phyloP scores from a whole-genome alignment of 2,329 filamentous ascomycete genomes.

The Fusarium poae region DNA sequence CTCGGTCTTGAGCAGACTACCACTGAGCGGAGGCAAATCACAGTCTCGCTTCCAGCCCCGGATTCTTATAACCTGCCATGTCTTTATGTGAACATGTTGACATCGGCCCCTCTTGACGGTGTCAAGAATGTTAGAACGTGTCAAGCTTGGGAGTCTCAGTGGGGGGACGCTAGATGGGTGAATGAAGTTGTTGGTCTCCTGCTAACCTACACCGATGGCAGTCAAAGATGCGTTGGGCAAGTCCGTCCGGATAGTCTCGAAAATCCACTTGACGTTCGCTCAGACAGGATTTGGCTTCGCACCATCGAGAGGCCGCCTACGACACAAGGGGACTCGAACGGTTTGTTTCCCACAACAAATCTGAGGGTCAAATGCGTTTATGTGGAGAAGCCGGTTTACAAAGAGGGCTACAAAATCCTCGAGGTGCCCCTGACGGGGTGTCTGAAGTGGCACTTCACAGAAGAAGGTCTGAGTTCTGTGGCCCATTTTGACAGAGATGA shows the following conservation, averaged over 20 bases:
- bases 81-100: rapidly evolving
- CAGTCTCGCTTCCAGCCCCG: neutral
- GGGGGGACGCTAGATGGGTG: too few species aligned
- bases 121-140: neutral
- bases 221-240: neutral
- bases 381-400: rapidly evolving
- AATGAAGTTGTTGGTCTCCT: neutral
- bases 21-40: neutral
- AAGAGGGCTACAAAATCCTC: rapidly evolving
- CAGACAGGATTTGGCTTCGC: neutral
- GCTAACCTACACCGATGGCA: neutral
- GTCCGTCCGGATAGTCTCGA: slow-evolving; percentile 1
- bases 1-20: rapidly evolving
- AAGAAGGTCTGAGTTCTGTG: neutral
- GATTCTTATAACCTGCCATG: neutral
- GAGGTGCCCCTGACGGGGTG: neutral
- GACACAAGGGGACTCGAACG: too few species aligned
- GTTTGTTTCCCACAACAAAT: neutral
- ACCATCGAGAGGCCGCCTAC: too few species aligned
- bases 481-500: neutral
- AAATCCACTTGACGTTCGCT: neutral
- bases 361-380: rapidly evolving
- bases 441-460: neutral
- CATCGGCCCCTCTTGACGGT: neutral
- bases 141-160: rapidly evolving